Evolutionary conservation across 176 grass and related monocot genomes (phyloP), one percentile per base, ranked within the genome.

Genomic region (Eragrostis curvula): DNA sequence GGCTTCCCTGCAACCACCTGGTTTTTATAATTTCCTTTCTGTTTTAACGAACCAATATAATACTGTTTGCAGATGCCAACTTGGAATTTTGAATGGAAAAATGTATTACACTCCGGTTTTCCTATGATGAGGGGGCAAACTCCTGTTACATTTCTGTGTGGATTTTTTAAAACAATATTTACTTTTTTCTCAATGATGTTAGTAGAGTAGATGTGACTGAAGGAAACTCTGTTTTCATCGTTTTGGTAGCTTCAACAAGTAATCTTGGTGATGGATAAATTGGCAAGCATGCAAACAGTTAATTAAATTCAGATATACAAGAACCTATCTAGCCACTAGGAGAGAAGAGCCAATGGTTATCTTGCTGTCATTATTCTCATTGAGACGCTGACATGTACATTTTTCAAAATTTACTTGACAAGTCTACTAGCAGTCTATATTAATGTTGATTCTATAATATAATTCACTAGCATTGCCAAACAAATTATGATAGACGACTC

Each of bases 241-340:
- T 66, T 85, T 55, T 61, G 67, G 43, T 86, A 73, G 47, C 42
- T 78, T 83, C 66, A 66, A 36, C 64, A 71, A 89, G 65, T 85
- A 82, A 81, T 69, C 71, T 44, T 58, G 10, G 53, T 71, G 61
- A 48, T 89, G 83, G 73, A 81, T 82, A 74, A 79, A 83, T 61
- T 73, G 18, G 67, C 79, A 90, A 86, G 83, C 79, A 74, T 86
- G 67, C n/a, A 42, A 83, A n/a, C n/a, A n/a, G n/a, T n/a, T 59
- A 68, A 67, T 78, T 83, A 16, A 89, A 64, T 89, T 53, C 32
- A 46, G 36, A 70, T 65, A 65, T 71, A n/a, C 17, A 39, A 29
- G 36, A 75, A 69, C 60, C 82, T 81, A 70, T 61, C 51, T 77
- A 81, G 65, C n/a, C 51, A 58, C 18, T 48, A 85, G 56, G 56